phyloP scores from a whole-genome alignment of 1,139 yeast genomes.

The Zygosaccharomyces sapae region DNA sequence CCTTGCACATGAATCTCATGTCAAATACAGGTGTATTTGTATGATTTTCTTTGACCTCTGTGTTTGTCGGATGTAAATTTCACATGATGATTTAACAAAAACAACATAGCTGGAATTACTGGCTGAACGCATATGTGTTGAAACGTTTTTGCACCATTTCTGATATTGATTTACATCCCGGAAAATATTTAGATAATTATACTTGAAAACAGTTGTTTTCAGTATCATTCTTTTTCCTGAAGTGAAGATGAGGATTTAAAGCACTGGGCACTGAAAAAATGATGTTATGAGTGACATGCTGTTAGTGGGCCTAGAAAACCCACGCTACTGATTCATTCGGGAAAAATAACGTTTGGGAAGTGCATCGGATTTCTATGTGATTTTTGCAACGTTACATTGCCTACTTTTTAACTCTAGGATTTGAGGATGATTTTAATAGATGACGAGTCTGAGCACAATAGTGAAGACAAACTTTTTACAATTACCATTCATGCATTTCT shows the following conservation, averaged over 20 bases:
- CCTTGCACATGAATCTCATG: constrained; percentile 6
- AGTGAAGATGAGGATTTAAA: constrained; percentile 72
- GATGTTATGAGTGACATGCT: constrained; percentile 87
- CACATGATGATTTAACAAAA: constrained; percentile 70
- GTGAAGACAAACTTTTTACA: constrained; percentile 78
- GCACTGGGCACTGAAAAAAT: constrained; percentile 98
- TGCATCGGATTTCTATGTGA: constrained; percentile 12
- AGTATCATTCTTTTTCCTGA: constrained; percentile 16
- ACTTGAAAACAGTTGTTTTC: constrained; percentile 25
- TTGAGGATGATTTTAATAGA: constrained; percentile 74
- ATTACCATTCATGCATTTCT: constrained; percentile 97
- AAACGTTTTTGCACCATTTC: constrained; percentile 83
- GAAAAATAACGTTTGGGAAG: constrained; percentile 8
- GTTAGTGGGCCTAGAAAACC: constrained; percentile 99
- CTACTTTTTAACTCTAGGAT: constrained; percentile 10
- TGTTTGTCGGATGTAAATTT: constrained; percentile 16
- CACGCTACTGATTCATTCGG: constrained; percentile 66
- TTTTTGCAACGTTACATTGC: constrained; percentile 7
- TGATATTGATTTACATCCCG: constrained; percentile 25
- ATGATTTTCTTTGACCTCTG: constrained; percentile 20
- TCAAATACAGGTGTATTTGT: constrained; percentile 28
- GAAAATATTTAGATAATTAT: constrained; percentile 3
- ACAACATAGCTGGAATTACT: constrained; percentile 98
- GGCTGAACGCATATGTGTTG: constrained; percentile 87
- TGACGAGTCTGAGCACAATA: constrained; percentile 98